Conservation (phyloP, 1,284 basidiomycete genomes). For the Trichosporon ovoides region DNA sequence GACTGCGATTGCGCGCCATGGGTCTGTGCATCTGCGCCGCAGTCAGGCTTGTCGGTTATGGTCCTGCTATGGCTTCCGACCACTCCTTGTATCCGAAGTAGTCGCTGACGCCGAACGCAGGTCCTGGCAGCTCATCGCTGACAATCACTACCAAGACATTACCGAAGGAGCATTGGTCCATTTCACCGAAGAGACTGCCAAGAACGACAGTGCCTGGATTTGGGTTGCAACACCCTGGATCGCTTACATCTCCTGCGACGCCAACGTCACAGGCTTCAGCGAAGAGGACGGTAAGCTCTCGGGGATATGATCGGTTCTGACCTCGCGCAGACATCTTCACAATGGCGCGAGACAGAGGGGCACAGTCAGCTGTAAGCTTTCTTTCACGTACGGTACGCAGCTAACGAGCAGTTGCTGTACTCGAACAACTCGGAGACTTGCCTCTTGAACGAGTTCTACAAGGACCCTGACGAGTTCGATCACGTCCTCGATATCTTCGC, state of each 20-base stretch:
- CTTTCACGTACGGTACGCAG: slow-evolving; percentile 3
- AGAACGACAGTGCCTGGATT: slow-evolving; percentile 52
- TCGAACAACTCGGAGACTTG: slow-evolving; percentile 66
- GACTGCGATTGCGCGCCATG: background rate
- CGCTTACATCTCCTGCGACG: slow-evolving; percentile 74
- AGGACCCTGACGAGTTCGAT: slow-evolving; percentile 56
- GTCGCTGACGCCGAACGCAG: background rate
- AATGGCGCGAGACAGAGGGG: slow-evolving; percentile 67
- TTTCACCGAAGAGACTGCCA: slow-evolving; percentile 58
- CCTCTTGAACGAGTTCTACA: slow-evolving; percentile 66
- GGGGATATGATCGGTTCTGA: no score
- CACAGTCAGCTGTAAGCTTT: slow-evolving; percentile 62
- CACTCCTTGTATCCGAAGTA: no score
- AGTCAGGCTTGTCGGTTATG: background rate
- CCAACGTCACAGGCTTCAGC: slow-evolving; percentile 60
- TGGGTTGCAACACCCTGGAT: slow-evolving; percentile 68
- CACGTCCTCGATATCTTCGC: slow-evolving; percentile 74
- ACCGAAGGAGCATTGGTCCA: slow-evolving; percentile 68
- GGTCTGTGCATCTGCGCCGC: background rate
- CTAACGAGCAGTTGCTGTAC: slow-evolving; percentile 61
- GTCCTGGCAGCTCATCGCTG: slow-evolving; percentile 12
- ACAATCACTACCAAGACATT: slow-evolving; percentile 32
- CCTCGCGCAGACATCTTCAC: slow-evolving; percentile 64
- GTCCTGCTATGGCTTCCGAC: no score
- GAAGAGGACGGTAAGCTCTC: slow-evolving; percentile 38